These are phyloP conservation scores for Conticribra weissflogii DNA, from an alignment of 108 stramenopile genomes.

Conservation along the genomic window DNA sequence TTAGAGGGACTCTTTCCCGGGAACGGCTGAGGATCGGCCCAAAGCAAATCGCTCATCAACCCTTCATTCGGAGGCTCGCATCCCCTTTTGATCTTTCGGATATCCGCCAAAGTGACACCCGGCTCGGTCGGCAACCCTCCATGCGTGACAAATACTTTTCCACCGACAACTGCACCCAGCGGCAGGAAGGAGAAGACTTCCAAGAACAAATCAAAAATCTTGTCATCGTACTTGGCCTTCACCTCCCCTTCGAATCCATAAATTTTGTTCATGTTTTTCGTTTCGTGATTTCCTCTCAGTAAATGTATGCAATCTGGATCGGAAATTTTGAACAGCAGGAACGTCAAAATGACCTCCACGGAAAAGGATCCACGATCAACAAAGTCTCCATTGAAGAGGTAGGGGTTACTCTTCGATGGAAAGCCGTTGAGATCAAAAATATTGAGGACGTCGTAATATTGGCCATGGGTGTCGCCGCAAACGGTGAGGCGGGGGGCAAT, in stretches of 20 bases:
- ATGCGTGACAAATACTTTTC: slow-evolving; percentile 95
- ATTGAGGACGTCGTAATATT: slow-evolving; percentile 98
- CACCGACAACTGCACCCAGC: slow-evolving; percentile 82
- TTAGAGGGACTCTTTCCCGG: slow-evolving; percentile 91
- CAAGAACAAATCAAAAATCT: slow-evolving; percentile 95
- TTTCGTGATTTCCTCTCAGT: slow-evolving; percentile 97
- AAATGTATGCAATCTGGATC: slow-evolving; percentile 87
- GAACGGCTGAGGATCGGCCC: slow-evolving; percentile 98
- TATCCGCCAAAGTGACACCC: slow-evolving; percentile 90
- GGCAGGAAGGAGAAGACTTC: slow-evolving; percentile 93
- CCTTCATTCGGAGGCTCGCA: slow-evolving; percentile 94
- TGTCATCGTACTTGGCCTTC: slow-evolving; percentile 96
- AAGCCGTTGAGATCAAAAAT: slow-evolving; percentile 95
- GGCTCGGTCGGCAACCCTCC: slow-evolving; percentile 91
- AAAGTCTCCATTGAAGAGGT: slow-evolving; percentile 99
- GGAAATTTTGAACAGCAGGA: slow-evolving; percentile 88
- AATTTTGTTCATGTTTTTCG: slow-evolving; percentile 98
- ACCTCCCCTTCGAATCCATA: slow-evolving; percentile 99
- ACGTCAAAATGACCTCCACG: slow-evolving; percentile 94
- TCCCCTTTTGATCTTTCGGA: slow-evolving; percentile 81
- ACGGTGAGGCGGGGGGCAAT: slow-evolving; percentile 77
- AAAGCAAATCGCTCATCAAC: slow-evolving; percentile 96
- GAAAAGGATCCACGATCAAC: slow-evolving; percentile 97
- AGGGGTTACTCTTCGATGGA: slow-evolving; percentile 88
- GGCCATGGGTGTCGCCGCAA: slow-evolving; percentile 98